Evolutionary conservation across 345 rosid genomes (phyloP).

Genomic region (Murraya paniculata): DNA sequence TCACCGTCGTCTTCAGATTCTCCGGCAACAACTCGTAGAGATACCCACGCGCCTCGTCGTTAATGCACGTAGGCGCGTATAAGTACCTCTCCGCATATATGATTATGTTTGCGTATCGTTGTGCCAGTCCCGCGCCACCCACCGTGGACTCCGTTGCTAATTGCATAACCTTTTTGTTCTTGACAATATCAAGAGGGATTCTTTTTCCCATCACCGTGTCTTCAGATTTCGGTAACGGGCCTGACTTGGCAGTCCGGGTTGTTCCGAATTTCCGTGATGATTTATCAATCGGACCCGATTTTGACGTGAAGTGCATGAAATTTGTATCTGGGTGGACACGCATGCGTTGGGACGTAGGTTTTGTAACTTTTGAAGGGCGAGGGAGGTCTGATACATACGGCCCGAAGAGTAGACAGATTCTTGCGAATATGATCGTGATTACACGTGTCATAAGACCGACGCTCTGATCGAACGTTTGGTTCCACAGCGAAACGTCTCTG

Average conservation of each 20-base stretch:
- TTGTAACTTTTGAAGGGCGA: neutral
- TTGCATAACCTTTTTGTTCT: neutral
- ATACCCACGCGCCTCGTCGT: constrained; percentile 31
- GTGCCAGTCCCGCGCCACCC: constrained; percentile 49
- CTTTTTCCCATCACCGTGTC: neutral
- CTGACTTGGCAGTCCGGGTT: neutral
- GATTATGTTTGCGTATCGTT: constrained; percentile 45
- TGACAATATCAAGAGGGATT: neutral
- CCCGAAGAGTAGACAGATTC: constrained; percentile 38
- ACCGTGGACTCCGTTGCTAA: constrained; percentile 30
- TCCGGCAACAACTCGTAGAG: constrained; percentile 44
- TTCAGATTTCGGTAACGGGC: constrained; percentile 1
- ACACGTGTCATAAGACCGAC: constrained; percentile 34
- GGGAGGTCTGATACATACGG: constrained; percentile 29
- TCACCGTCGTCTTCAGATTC: constrained; percentile 27
- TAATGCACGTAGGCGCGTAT: constrained; percentile 18
- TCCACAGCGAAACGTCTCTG: constrained; percentile 45
- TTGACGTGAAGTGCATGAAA: neutral
- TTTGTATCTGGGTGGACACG: constrained; percentile 28
- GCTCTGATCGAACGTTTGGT: constrained; percentile 32
- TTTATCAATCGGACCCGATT: constrained; percentile 31
- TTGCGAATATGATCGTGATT: constrained; percentile 22
- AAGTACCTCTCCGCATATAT: constrained; percentile 32
- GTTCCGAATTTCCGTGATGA: neutral
- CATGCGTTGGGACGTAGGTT: neutral